Evolutionary conservation across 2,329 filamentous ascomycete species (phyloP).

Genomic region (Periconia sp.): DNA sequence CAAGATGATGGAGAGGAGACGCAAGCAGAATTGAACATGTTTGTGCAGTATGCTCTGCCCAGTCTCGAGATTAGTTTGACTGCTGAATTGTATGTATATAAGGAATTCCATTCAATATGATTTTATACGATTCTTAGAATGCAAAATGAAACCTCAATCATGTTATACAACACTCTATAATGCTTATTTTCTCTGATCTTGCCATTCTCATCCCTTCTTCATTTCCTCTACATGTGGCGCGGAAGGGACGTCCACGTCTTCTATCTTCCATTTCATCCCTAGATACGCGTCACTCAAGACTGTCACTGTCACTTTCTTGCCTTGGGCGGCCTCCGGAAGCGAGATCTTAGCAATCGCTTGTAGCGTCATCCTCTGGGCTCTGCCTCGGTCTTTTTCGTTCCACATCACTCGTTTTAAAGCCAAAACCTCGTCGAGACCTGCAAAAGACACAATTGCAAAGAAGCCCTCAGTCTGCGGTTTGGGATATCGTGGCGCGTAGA

Average conservation of each 20-base stretch:
- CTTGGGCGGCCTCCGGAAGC: constrained; percentile 60
- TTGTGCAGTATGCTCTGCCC: too few relatives aligned
- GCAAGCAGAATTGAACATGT: too few relatives aligned
- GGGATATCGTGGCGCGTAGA: constrained; percentile 88
- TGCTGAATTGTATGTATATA: too few relatives aligned
- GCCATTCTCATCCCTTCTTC: constrained; percentile 30
- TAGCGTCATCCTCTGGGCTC: constrained; percentile 37
- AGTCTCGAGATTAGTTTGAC: too few relatives aligned
- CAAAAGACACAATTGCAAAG: constrained; percentile 79
- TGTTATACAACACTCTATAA: too few relatives aligned
- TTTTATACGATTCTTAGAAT: too few relatives aligned
- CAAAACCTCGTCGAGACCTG: constrained; percentile 74
- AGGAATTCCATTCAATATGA: too few relatives aligned
- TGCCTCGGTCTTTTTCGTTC: constrained; percentile 48
- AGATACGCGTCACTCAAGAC: constrained; percentile 89
- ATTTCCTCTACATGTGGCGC: constrained; percentile 38
- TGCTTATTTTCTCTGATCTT: too few relatives aligned
- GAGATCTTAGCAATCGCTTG: constrained; percentile 65
- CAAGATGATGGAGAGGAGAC: too few relatives aligned
- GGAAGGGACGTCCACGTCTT: constrained; percentile 58
- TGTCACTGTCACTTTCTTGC: constrained; percentile 71
- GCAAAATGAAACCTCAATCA: too few relatives aligned
- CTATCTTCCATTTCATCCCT: constrained; percentile 69
- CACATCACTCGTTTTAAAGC: constrained; percentile 88
- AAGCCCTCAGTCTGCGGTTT: constrained; percentile 95